Base-by-base conservation (phyloP, 2,329 filamentous ascomycete genomes). In the Penicillium decumbens region DNA sequence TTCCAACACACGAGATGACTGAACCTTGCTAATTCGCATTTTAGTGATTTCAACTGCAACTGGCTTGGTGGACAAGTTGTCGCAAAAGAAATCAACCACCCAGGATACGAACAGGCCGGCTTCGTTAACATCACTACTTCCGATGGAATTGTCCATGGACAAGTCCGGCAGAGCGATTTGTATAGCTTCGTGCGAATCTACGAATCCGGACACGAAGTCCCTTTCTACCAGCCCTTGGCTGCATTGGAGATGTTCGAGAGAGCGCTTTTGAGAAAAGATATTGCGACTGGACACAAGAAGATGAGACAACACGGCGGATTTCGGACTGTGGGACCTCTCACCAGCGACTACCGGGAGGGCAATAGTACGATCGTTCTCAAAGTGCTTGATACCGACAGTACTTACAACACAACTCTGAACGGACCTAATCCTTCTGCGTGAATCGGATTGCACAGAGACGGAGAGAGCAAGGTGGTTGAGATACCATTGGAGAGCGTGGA, bases 201-300 rank as follows among this genome's bases (percentile, higher is more conserved):
- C 61, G 73, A 78, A 49, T 66, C 68, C 6, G 75, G 76, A 3
- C 76, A 78, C 46, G 72, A 76, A 59, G 75, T 77, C 1, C 78
- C 78, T 0, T 80, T 79, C 61, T 81, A 81, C 61, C 78, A 80
- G 59, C 80, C 73, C 3, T 65, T 76, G 28, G 74, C 71, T 10
- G 64, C 77, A 6, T 64, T 79, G 10, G 72, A 74, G 52, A 68
- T 80, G 51, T 78, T 80, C 54, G 67, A 75, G 63, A 72, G 78
- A 10, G 73, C 72, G 9, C 65, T 81, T 48, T 56, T 60, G 9
- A 71, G 75, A n/a, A 61, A 68, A 18, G 77, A 81, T 47, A 69
- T 83, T 47, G 75, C 75, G 20, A 78, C 76, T 1, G 79, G 79
- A 8, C 58, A 61, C 38, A 45, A 42, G 3, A 35, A 49, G 6